A percentile compares a stretch with the other conserved stretches of the same genome.
Evolutionary conservation across 345 rosid genomes (phyloP).

Genomic region (Eucalyptus curtisii): DNA sequence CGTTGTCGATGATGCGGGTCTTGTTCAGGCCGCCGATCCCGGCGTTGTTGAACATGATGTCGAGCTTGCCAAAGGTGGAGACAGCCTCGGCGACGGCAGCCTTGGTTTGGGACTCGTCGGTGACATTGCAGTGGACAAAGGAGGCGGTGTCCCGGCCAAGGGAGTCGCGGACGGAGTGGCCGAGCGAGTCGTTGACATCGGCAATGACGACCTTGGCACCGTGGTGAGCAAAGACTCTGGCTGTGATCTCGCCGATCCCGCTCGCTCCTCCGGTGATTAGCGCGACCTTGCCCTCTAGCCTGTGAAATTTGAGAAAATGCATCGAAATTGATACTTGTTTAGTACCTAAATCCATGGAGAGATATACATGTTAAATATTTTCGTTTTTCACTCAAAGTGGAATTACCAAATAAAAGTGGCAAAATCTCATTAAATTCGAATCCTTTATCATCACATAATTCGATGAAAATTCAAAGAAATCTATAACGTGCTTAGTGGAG

Average conservation of each 20-base stretch:
- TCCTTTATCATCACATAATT: too few relatives aligned
- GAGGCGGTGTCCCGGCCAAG: slow-evolving; percentile 4
- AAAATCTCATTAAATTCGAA: not conserved
- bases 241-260: slow-evolving; percentile 13
- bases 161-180: slow-evolving; percentile 1
- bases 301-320: not conserved
- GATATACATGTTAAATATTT: not conserved
- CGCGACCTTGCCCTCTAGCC: slow-evolving; percentile 26
- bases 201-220: slow-evolving; percentile 20
- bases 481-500: not conserved
- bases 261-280: slow-evolving; percentile 22
- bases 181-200: slow-evolving; percentile 8
- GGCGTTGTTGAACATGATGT: slow-evolving; percentile 34
- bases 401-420: not conserved
- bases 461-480: too few relatives aligned
- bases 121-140: slow-evolving; percentile 17
- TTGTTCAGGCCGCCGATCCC: slow-evolving; percentile 11
- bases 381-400: not conserved
- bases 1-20: slow-evolving; percentile 19
- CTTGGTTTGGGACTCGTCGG: slow-evolving; percentile 13
- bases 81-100: slow-evolving; percentile 12
- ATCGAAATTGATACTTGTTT: not conserved
- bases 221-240: slow-evolving; percentile 3
- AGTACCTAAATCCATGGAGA: not conserved
- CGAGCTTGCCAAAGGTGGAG: slow-evolving; percentile 21